Base-by-base conservation (phyloP, 1,284 basidiomycete species). In the Baeospora myosura region DNA sequence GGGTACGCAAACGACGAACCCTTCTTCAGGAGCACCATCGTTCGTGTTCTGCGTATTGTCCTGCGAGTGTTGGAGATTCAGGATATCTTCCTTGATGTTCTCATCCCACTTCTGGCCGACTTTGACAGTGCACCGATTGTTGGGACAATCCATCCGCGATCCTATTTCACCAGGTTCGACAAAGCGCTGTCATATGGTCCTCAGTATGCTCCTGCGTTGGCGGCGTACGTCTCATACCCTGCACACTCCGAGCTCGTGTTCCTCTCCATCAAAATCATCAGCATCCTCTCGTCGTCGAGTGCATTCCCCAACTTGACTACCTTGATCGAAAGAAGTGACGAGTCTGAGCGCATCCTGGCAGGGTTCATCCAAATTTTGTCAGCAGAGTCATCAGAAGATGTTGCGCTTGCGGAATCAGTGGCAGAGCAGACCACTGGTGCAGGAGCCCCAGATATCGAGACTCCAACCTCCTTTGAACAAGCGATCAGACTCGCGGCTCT, bases 31-130 rank as follows among this genome's bases (percentile, higher is more conserved):
- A 74, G 72, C 42, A 89, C 88, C 3, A 83, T 97, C 46, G 68
- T 82, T 21, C 81, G 88, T 12, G 78, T 89, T 3, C 66, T 98
- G 32, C 74, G 92, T 46, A 92, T 96, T 50, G 72, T 92, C 21
- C 76, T 84, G 49, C 79, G 91, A 1, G 76, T 89, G 0, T 68
- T 97, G 42, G 86, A 90, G 43, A 72, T 93, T 23, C 93, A 98
- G 59, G 81, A 88, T 40, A 74, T 90, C 40, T 98, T 95, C 67
- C 70, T 93, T 34, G 91, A 97, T 46, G 80, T 94, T 12, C 76
- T 97, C 34, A 68, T 96, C 8, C 89, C 93, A 2, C 64, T 87
- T 3, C 72, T 95, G 4, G 65, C 76, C 5, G 82, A 91, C 38
- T 65, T 81, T 39, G 74, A 78, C 45, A 73, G 71, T 44, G 57